These are phyloP conservation scores for Endothia cerciana DNA, from an alignment of 2,329 filamentous ascomycete genomes.

Conservation along the genomic window DNA sequence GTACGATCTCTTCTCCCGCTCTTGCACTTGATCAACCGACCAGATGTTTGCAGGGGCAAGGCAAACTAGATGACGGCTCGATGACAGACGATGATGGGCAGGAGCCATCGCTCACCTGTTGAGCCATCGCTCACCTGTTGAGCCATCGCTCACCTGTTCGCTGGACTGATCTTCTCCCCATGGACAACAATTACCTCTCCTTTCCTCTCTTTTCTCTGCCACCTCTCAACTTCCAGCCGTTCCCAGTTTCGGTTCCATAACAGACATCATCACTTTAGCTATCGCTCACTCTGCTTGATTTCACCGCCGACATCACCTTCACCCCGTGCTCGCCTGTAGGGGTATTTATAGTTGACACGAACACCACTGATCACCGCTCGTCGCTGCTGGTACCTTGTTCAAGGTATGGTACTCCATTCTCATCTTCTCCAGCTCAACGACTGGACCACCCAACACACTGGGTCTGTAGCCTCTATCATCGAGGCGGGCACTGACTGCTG, in stretches of 20 bases:
- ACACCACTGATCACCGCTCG: neutral
- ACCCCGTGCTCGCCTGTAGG: too few species aligned
- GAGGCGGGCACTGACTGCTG: neutral
- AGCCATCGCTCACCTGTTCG: too few species aligned
- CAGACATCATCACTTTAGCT: too few species aligned
- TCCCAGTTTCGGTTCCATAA: neutral
- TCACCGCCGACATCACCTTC: too few species aligned
- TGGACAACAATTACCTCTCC: neutral
- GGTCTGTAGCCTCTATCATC: too few species aligned
- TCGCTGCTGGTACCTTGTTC: neutral
- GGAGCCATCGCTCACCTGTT: neutral
- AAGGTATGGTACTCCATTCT: neutral
- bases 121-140: too few species aligned
- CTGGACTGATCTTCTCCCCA: neutral
- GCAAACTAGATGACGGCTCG: too few species aligned
- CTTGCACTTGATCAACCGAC: neutral
- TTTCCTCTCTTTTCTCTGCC: neutral
- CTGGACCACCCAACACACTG: neutral
- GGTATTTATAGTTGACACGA: neutral
- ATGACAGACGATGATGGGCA: neutral
- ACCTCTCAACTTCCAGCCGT: neutral
- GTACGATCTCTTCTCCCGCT: neutral
- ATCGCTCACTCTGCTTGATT: too few species aligned
- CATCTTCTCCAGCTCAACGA: neutral
- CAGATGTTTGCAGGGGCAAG: neutral